Evolutionary conservation across 352 stramenopile species (phyloP), one percentile per base, ranked within the genome.

Genomic region (Pythium apleroticum): DNA sequence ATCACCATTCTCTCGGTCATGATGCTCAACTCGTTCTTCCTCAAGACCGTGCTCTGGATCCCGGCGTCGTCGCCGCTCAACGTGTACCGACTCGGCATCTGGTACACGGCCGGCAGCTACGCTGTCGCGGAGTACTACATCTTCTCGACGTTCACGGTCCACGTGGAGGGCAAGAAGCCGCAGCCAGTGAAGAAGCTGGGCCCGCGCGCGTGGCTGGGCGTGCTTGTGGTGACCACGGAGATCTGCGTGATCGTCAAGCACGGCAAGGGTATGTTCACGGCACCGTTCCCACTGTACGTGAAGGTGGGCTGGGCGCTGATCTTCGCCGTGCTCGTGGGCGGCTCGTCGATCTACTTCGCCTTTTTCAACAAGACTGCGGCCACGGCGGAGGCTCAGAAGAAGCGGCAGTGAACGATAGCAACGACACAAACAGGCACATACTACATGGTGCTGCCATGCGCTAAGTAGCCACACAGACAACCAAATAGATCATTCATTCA

Each of bases 1-100:
- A 75, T 98, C 35, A 78, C 88, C 28, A 91, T 97, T 49, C 74
- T 97, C 22, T 94, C 96, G 31, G 72, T 97, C 57, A 97, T 97
- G 76, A 96, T 98, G 89, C 82, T 98, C 60, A 98, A 98, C 78
- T 97, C 93, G 69, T 98, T 98, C 75, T 97, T 98, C 80, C 84
- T 98, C 56, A 96, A 97, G 80, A 96, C 91, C 27, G 89, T 96
- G 70, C 76, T 97, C 19, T 96, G 92, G 78, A 86, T 97, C 48
- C 88, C 88, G 33, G 80, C 85, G 22, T 93, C 84, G 45, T 93
- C 81, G 60, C 81, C 76, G 54, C 71, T 95, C 30, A 96, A 96
- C 61, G 78, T 94, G 12, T 90, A 84, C 56, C 84, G 88, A 30
- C 72, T 96, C 28, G 58, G 68, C 0, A 83, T 95, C 25, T 94